Evolutionary conservation across 2,329 filamentous ascomycete species (phyloP).

Genomic region (Pyricularia sp.): DNA sequence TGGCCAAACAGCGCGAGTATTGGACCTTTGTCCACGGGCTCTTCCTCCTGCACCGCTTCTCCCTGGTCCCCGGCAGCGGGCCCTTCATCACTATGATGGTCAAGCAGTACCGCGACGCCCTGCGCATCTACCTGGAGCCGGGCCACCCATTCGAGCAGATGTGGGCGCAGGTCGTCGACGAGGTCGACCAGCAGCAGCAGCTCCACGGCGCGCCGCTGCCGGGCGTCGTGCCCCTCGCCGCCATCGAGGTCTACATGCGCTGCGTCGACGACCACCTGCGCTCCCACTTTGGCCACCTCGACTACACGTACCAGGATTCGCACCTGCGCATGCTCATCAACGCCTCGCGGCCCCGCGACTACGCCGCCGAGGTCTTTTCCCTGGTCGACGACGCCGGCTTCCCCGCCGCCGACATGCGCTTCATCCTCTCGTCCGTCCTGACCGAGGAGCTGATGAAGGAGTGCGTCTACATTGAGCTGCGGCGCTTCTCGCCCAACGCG

Average conservation of each 20-base stretch:
- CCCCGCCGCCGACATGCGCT: neutral
- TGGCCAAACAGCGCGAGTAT: constrained; percentile 3
- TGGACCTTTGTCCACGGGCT: constrained; percentile 1
- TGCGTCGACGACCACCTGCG: constrained; percentile 4
- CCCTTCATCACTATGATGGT: neutral
- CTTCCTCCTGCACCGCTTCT: neutral
- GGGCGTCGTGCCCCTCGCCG: neutral
- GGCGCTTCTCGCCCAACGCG: neutral
- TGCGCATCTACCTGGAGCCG: neutral
- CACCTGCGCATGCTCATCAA: constrained; percentile 5
- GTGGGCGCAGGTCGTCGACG: neutral
- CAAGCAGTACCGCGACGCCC: neutral
- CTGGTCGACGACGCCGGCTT: neutral
- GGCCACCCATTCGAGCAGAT: neutral
- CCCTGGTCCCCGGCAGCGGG: neutral
- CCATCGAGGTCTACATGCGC: neutral
- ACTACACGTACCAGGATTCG: neutral
- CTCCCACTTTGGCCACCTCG: neutral
- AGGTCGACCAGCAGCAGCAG: neutral
- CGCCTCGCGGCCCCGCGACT: neutral
- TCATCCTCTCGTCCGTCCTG: neutral
- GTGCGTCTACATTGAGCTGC: constrained; percentile 2
- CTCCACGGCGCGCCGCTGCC: neutral
- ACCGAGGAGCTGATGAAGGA: constrained; percentile 6
- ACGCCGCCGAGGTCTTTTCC: constrained; percentile 1